phyloP scores from a whole-genome alignment of 202 grass and related monocot species.

The Bolboschoenoplectus hybrid region DNA sequence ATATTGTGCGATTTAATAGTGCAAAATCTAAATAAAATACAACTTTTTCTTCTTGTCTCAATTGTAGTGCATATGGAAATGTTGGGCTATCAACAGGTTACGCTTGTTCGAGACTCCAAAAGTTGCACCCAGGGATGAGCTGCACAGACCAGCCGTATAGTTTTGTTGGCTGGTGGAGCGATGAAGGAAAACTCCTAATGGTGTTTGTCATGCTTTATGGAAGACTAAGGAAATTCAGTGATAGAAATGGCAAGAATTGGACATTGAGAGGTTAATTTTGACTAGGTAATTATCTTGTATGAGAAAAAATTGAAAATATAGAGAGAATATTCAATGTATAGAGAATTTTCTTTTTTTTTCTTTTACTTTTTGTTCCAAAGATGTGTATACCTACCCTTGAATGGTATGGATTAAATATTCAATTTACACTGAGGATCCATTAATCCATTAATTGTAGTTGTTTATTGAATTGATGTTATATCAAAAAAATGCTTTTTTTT shows the following conservation, averaged over 20 bases:
- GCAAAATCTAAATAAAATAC: background rate
- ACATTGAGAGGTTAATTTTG: conserved; percentile 25
- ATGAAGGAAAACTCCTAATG: conserved; percentile 51
- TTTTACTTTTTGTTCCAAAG: background rate
- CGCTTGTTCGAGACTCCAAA: conserved; percentile 52
- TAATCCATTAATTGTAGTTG: background rate
- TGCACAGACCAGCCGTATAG: conserved; percentile 53
- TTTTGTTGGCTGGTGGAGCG: conserved; percentile 53
- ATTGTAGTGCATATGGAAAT: conserved; percentile 54
- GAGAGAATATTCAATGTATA: background rate
- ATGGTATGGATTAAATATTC: too few species aligned
- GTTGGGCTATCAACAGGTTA: conserved; percentile 55
- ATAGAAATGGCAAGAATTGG: conserved; percentile 48
- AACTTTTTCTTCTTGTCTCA: background rate
- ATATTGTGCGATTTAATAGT: background rate
- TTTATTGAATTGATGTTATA: background rate
- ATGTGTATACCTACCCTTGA: background rate
- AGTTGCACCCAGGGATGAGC: conserved; percentile 44
- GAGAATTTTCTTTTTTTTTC: background rate
- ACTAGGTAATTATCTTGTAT: background rate
- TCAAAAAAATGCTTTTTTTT: background rate
- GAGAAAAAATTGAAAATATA: background rate
- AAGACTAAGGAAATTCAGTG: conserved; percentile 46
- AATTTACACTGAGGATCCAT: background rate
- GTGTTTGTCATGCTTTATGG: conserved; percentile 53